Base-by-base conservation (phyloP, 257 asterid genomes). In the Fraxinus anomala region DNA sequence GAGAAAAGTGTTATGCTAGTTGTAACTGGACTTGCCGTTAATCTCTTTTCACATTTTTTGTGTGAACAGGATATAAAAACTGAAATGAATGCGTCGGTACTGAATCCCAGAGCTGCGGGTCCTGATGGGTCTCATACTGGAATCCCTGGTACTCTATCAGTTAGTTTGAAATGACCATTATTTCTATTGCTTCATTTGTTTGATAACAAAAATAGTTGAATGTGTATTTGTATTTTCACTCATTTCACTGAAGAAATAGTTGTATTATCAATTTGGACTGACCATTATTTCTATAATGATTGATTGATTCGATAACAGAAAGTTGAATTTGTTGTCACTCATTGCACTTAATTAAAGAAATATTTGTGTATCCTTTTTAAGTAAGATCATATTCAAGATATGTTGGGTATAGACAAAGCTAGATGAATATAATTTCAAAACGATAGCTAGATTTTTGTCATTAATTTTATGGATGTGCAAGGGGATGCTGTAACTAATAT, bases 61-160 rank as follows among this genome's bases (percentile, higher is more conserved):
- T 77, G 73, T 80, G 21, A 77, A 76, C 90, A 96, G 98, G 99
- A 93, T 61, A 92, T 93, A 66, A 93, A 96, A 82, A 70, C 97
- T 30, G 99, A 96, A 78, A 92, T 92, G 89, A 95, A 93, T 85
- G 94, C 51, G 1, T 42, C 92, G 17, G 87, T 92, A 37, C 80
- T 91, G 84, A 96, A 92, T 78, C 93, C 94, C 21, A 85, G 97
- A 86, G 92, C 88, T 73, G 88, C 86, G 23, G 97, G 95, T 37
- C 79, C 96, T 31, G 99, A 96, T 78, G 99, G 97, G 79, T 92
- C 99, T 59, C 86, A 92, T 77, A 91, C 92, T 78, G 99, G 99
- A 78, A 89, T 89, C 54, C 94, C 93, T n/a, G 99, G 99, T 92
- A 89, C 42, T 73, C 59, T 37, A 31, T 70, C 69, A 5, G 37